Conservation (phyloP, 768 basidiomycete genomes). For the Lactarius deliciosus region DNA sequence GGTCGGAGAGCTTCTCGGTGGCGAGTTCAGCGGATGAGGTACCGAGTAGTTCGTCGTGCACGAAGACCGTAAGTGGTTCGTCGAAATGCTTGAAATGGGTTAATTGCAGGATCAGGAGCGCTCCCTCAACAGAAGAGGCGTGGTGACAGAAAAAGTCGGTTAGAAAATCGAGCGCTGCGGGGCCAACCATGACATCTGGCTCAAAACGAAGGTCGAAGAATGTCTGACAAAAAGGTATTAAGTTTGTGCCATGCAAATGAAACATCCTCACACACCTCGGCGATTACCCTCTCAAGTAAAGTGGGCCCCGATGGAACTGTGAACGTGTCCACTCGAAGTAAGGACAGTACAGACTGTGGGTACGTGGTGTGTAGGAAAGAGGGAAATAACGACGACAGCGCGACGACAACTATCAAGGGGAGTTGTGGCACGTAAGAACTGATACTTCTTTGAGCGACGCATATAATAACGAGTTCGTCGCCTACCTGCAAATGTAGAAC, state of each 20-base stretch:
- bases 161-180: slow-evolving; percentile 53
- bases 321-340: slow-evolving; percentile 54
- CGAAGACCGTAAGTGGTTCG: slow-evolving; percentile 53
- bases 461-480: background rate
- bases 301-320: slow-evolving; percentile 48
- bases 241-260: background rate
- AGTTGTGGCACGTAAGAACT: slow-evolving; percentile 55
- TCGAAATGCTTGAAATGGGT: slow-evolving; percentile 70
- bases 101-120: slow-evolving; percentile 64
- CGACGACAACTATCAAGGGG: slow-evolving; percentile 65
- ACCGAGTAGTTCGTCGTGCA: slow-evolving; percentile 33
- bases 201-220: slow-evolving; percentile 67
- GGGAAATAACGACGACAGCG: slow-evolving; percentile 54
- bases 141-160: slow-evolving; percentile 57
- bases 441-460: background rate
- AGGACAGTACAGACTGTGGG: slow-evolving; percentile 55
- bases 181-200: slow-evolving; percentile 62
- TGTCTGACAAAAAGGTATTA: slow-evolving; percentile 38
- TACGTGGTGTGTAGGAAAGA: slow-evolving; percentile 59
- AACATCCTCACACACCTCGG: slow-evolving; percentile 44
- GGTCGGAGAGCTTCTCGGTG: slow-evolving; percentile 25
- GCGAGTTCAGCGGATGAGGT: slow-evolving; percentile 6
- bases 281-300: slow-evolving; percentile 54
- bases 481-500: slow-evolving; percentile 69
- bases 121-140: slow-evolving; percentile 54